These are phyloP conservation scores for Rhodotorula sp. DNA, from an alignment of 1,284 basidiomycete genomes.

Conservation along the genomic window DNA sequence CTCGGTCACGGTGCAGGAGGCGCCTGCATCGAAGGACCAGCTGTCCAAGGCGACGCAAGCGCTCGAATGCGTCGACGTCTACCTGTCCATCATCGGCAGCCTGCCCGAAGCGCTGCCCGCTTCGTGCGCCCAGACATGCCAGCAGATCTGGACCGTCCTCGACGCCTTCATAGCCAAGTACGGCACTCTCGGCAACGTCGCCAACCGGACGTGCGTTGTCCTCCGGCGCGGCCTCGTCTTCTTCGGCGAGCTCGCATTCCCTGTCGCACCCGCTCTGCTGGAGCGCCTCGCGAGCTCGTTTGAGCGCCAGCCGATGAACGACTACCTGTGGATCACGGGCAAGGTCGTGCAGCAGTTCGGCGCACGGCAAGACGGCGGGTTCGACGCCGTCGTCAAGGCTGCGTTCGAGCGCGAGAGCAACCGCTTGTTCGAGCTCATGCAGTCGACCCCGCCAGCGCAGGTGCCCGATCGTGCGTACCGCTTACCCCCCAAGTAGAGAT, in stretches of 20 bases:
- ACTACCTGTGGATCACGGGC: conserved; percentile 86
- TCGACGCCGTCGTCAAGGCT: conserved; percentile 57
- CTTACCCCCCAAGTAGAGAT: background rate
- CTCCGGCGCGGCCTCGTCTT: conserved; percentile 80
- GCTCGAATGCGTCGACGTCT: conserved; percentile 84
- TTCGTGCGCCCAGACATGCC: conserved; percentile 74
- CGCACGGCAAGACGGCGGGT: conserved; percentile 52
- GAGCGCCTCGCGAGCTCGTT: conserved; percentile 76
- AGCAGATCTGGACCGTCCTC: conserved; percentile 80
- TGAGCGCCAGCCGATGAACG: conserved; percentile 76
- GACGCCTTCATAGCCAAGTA: conserved; percentile 78
- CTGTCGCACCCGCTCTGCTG: conserved; percentile 70
- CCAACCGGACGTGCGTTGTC: conserved; percentile 84
- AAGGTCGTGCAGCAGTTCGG: conserved; percentile 64
- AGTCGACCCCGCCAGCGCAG: conserved; percentile 65
- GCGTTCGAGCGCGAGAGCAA: conserved; percentile 74
- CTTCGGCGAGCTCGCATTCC: conserved; percentile 69
- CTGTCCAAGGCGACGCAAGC: conserved; percentile 59
- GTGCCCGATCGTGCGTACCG: conserved; percentile 73
- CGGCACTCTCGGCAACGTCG: conserved; percentile 73
- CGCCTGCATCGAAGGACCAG: conserved; percentile 47
- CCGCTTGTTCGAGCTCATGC: conserved; percentile 67
- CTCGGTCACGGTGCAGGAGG: conserved; percentile 6
- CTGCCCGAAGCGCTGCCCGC: conserved; percentile 77
- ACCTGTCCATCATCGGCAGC: conserved; percentile 74